phyloP scores from a whole-genome alignment of 2,329 filamentous ascomycete genomes.

The Phialocephala sp. region DNA sequence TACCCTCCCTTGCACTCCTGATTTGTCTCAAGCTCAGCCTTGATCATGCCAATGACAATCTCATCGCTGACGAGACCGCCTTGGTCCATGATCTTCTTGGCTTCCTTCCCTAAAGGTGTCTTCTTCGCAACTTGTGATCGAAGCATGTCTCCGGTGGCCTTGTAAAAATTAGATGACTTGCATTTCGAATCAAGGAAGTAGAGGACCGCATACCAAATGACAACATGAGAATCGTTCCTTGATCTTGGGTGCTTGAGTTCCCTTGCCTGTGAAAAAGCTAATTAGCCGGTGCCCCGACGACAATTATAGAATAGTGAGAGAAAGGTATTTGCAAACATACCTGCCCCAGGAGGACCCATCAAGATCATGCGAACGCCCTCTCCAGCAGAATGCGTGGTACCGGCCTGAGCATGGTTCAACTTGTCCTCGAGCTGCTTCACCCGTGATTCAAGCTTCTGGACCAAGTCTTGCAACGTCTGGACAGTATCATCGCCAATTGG shows the following conservation, averaged over 20 bases:
- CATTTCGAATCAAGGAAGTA: conserved; percentile 1
- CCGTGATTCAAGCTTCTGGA: conserved; percentile 82
- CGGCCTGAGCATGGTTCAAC: conserved; percentile 59
- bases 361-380: conserved; percentile 91
- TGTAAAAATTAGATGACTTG: conserved; percentile 36
- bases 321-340: conserved; percentile 59
- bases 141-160: conserved; percentile 99
- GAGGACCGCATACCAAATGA: conserved; percentile 75
- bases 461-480: conserved; percentile 82
- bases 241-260: conserved; percentile 96
- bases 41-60: conserved; percentile 99
- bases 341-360: conserved; percentile 96
- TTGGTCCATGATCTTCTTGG: conserved; percentile 99
- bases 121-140: conserved; percentile 98
- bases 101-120: conserved; percentile 90
- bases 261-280: conserved; percentile 74
- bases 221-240: conserved; percentile 98
- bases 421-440: conserved; percentile 84
- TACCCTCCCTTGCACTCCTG: conserved; percentile 96
- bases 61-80: conserved; percentile 97
- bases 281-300: conserved; percentile 34
- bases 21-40: conserved; percentile 93
- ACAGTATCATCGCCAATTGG: conserved; percentile 82
- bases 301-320: conserved; percentile 12
- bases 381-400: conserved; percentile 58